Percentiles rank a stretch among this genome's conserved stretches.
phyloP scores from a whole-genome alignment of 192 early-diverging fungal genomes.

The Backusella psychrophila region DNA sequence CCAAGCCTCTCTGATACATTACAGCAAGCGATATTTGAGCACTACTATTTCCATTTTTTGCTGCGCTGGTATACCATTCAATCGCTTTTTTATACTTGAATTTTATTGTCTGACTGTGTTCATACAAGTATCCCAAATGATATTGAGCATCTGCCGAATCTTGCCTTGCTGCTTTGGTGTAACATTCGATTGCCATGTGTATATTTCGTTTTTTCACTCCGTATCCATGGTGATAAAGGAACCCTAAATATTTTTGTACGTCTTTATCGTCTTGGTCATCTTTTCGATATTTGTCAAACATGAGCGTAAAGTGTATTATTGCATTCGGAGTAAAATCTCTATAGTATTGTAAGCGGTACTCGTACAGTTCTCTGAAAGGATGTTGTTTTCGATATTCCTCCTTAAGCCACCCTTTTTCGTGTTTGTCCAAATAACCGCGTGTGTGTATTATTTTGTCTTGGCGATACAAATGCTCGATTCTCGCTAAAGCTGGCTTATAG shows the following conservation, averaged over 20 bases:
- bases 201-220: neutral
- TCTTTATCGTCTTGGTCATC: neutral
- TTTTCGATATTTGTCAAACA: neutral
- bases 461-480: neutral
- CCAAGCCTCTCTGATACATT: neutral
- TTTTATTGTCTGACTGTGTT: neutral
- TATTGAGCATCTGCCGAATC: neutral
- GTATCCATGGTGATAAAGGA: neutral
- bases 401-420: neutral
- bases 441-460: neutral
- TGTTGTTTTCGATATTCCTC: neutral
- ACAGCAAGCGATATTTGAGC: neutral
- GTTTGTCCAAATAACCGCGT: neutral
- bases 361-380: neutral
- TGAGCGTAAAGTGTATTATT: neutral
- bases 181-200: neutral
- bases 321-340: neutral
- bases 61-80: neutral
- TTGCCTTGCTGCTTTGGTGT: neutral
- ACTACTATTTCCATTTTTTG: neutral
- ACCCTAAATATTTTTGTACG: neutral
- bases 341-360: neutral
- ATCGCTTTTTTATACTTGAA: neutral
- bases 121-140: neutral
- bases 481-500: neutral